These are phyloP conservation scores for Globisporangium splendens DNA, from an alignment of 352 stramenopile genomes.

Conservation along the genomic window DNA sequence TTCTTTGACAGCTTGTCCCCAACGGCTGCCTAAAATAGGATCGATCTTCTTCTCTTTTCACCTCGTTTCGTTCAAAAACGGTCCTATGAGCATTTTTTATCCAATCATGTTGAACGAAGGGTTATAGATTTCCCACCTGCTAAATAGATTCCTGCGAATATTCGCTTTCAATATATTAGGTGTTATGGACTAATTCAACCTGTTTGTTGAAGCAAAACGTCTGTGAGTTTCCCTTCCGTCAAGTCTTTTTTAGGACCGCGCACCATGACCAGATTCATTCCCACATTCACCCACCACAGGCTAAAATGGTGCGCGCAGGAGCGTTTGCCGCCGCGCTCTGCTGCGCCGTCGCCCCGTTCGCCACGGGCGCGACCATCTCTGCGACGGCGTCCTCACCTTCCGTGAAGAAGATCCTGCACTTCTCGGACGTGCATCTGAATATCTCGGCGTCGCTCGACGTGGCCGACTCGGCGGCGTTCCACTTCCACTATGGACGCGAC, in stretches of 20 bases:
- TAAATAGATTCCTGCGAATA: conserved; percentile 1
- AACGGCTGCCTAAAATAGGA: too few relatives aligned
- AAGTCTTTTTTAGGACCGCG: neutral
- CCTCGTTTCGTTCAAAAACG: too few relatives aligned
- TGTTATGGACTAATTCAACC: too few relatives aligned
- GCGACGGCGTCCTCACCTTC: neutral
- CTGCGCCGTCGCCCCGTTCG: neutral
- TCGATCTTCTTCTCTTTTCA: too few relatives aligned
- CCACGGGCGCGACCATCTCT: neutral
- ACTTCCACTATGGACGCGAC: conserved; percentile 50
- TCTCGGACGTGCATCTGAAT: conserved; percentile 86
- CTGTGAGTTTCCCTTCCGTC: neutral
- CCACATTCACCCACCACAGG: neutral
- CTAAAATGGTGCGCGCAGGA: too few relatives aligned
- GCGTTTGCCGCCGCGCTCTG: neutral
- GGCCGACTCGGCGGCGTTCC: conserved; percentile 29
- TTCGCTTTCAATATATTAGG: neutral
- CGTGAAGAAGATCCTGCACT: conserved; percentile 64
- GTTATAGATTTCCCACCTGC: too few relatives aligned
- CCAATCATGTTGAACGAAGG: neutral
- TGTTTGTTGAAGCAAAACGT: neutral
- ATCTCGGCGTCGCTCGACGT: conserved; percentile 44
- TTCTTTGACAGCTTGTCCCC: conserved; percentile 12
- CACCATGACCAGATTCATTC: neutral
- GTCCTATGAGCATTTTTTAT: conserved; percentile 1